phyloP scores from a whole-genome alignment of 2,329 filamentous ascomycete species.

The Didymella lethalis region DNA sequence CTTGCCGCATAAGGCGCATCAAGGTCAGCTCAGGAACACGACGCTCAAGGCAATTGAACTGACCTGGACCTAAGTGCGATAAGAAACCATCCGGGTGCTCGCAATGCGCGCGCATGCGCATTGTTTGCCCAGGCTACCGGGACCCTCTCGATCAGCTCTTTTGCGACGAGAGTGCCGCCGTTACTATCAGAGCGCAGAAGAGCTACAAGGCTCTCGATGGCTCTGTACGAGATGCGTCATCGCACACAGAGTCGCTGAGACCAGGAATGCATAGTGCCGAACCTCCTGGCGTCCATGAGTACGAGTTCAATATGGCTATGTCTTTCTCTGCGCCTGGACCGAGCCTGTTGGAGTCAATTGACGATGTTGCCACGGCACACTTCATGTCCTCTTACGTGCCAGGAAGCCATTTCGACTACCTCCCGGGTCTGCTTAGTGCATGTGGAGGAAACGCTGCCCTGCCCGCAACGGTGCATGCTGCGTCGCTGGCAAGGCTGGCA shows the following conservation, averaged over 20 bases:
- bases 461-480: slow-evolving; percentile 19
- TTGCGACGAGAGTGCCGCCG: slow-evolving; percentile 26
- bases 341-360: slow-evolving; percentile 5
- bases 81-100: slow-evolving; percentile 19
- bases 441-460: background rate
- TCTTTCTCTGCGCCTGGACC: background rate
- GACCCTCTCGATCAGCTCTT: slow-evolving; percentile 25
- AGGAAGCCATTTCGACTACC: slow-evolving; percentile 31
- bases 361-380: slow-evolving; percentile 19
- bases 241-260: background rate
- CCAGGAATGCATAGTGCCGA: no score
- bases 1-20: slow-evolving; percentile 25
- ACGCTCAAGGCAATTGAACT: background rate
- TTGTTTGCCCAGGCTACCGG: slow-evolving; percentile 28
- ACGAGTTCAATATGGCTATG: background rate
- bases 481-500: slow-evolving; percentile 23
- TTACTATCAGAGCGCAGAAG: slow-evolving; percentile 20
- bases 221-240: background rate
- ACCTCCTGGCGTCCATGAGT: background rate
- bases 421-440: slow-evolving; percentile 17
- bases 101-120: slow-evolving; percentile 26
- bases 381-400: slow-evolving; percentile 30
- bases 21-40: slow-evolving; percentile 15
- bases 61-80: slow-evolving; percentile 19
- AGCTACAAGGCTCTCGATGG: slow-evolving; percentile 5